Evolutionary conservation across 768 basidiomycete genomes (phyloP), one percentile per base, ranked within the genome.

Genomic region (Tricholoma flavovirens): DNA sequence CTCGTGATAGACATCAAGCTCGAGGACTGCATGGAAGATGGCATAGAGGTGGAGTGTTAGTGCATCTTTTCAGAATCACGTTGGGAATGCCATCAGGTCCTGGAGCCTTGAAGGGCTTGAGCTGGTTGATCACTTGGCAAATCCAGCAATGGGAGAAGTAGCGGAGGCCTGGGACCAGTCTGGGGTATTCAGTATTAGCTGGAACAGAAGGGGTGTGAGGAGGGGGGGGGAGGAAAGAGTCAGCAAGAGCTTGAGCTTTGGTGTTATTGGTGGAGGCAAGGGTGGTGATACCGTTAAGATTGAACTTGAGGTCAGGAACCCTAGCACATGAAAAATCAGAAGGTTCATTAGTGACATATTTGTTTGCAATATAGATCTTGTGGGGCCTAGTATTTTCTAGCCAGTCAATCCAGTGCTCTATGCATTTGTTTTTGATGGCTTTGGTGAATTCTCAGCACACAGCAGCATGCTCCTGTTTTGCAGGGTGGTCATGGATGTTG

Each of bases 71-170:
- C 19, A 70, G 57, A 0, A 72, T 58, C 1, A 61, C 40, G 38
- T 71, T 71, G 0, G 64, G 60, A 2, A 65, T 63, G 0, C 52
- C 46, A 3, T 59, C 65, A 0, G 66, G 64, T 0, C 67, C 67
- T 2, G 67, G 62, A 0, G 67, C 72, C 56, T 72, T 73, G 61
- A 64, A 66, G 0, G 64, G 59, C 8, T 59, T 59, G 12, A 73
- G 62, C 0, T 49, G 24, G 1, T 29, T 14, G 5, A 71, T 63
- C 0, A 61, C 62, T 0, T 26, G 21, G 4, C 35, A 22, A 32
- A 65, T 56, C 29, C 50, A 51, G 3, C 38, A 22, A 1, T 42
- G 19, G 0, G 64, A 56, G 15, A 62, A 45, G 29, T 22, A 19
- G 1, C 7, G 0, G 33, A 56, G 51, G 11, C 43, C 30, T 19